phyloP scores from a whole-genome alignment of 768 basidiomycete species.

The Mycena crocata region DNA sequence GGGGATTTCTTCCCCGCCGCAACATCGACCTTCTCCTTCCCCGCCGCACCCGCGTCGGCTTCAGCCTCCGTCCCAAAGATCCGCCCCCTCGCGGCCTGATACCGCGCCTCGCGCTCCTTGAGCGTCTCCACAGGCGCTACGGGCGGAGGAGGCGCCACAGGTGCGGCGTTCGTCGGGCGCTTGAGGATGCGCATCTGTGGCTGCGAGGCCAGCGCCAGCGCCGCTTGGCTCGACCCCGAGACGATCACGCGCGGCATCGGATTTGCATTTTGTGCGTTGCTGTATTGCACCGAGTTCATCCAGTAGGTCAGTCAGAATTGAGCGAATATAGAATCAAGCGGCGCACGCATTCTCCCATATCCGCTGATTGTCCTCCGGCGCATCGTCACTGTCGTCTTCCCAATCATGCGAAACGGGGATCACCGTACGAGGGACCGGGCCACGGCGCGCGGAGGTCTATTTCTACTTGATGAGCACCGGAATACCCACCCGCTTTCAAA shows the following conservation, averaged over 20 bases:
- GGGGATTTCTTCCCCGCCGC: too few relatives aligned
- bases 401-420: slow-evolving; percentile 59
- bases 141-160: slow-evolving; percentile 40
- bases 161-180: slow-evolving; percentile 58
- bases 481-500: not conserved
- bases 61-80: slow-evolving; percentile 66
- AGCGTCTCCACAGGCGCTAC: slow-evolving; percentile 51
- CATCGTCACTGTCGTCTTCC: slow-evolving; percentile 64
- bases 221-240: slow-evolving; percentile 48
- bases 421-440: slow-evolving; percentile 32
- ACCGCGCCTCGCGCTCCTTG: slow-evolving; percentile 77
- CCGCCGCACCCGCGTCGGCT: not conserved
- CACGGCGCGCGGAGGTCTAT: slow-evolving; percentile 20
- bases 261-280: slow-evolving; percentile 71
- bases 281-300: slow-evolving; percentile 20
- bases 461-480: slow-evolving; percentile 18
- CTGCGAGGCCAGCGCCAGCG: slow-evolving; percentile 68
- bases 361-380: slow-evolving; percentile 52
- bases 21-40: slow-evolving; percentile 1
- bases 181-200: slow-evolving; percentile 79
- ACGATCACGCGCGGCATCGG: slow-evolving; percentile 79
- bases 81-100: slow-evolving; percentile 77
- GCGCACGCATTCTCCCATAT: slow-evolving; percentile 83
- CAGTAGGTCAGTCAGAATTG: slow-evolving; percentile 8
- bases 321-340: not conserved